Percentiles rank a stretch among this genome's conserved stretches.
phyloP scores from a whole-genome alignment of 352 stramenopile species.

The Globisporangium cylindrosporum region DNA sequence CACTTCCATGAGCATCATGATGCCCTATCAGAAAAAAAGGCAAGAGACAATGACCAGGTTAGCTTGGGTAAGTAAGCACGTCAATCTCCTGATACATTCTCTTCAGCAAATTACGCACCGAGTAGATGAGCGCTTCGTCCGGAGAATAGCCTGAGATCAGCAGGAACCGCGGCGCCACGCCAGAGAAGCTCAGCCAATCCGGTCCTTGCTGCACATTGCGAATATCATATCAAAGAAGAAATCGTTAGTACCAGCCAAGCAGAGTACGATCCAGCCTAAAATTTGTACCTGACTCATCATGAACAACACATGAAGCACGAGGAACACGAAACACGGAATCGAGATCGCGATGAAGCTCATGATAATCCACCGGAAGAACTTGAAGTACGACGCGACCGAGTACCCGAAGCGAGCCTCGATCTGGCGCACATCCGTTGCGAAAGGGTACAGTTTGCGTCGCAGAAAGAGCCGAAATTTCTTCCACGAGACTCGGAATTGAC shows the following conservation, averaged over 20 bases:
- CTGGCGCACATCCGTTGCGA: constrained; percentile 61
- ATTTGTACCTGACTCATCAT: constrained; percentile 25
- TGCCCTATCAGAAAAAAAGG: neutral
- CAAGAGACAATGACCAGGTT: too few relatives aligned
- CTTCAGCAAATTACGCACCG: constrained; percentile 20
- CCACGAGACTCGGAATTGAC: constrained; percentile 16
- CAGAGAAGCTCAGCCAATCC: constrained; percentile 28
- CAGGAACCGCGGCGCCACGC: constrained; percentile 51
- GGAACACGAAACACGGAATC: constrained; percentile 43
- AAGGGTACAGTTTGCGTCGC: constrained; percentile 38
- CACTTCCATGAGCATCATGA: constrained; percentile 42
- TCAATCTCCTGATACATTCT: neutral
- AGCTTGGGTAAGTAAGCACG: neutral
- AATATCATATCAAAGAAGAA: neutral
- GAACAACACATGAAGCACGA: constrained; percentile 50
- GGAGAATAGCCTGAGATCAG: constrained; percentile 55
- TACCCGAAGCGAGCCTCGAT: constrained; percentile 81
- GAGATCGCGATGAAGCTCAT: constrained; percentile 63
- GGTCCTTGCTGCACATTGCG: neutral
- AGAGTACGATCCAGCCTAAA: neutral
- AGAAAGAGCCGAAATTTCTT: constrained; percentile 34
- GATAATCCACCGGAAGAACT: constrained; percentile 79
- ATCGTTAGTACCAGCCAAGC: neutral
- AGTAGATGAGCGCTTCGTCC: constrained; percentile 53
- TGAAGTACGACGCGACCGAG: constrained; percentile 79